A percentile compares a stretch with the other conserved stretches of the same genome.
Evolutionary conservation across 371 early-diverging fungal genomes (phyloP).

Genomic region (Apophysomyces variabilis): DNA sequence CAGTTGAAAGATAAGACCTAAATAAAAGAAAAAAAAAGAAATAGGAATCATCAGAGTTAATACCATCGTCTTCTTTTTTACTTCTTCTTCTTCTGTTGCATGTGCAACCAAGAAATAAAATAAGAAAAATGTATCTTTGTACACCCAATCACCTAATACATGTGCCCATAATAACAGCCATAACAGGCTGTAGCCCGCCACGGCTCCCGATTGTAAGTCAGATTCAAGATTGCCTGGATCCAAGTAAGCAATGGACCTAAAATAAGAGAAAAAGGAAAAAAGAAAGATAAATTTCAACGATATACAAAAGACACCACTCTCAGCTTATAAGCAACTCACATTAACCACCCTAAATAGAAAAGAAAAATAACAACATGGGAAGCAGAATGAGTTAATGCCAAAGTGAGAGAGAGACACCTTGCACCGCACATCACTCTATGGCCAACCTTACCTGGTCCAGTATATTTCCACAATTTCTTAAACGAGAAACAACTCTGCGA

Average conservation of each 20-base stretch:
- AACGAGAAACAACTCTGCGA: constrained; percentile 45
- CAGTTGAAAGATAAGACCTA: constrained; percentile 64
- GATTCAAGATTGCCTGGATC: constrained; percentile 82
- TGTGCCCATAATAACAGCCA: constrained; percentile 72
- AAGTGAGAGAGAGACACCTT: too few species aligned
- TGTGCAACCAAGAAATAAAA: too few species aligned
- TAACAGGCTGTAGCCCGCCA: constrained; percentile 66
- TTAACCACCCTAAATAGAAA: constrained; percentile 42
- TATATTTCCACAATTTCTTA: constrained; percentile 56
- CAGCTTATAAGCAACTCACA: constrained; percentile 26
- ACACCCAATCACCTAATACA: constrained; percentile 49
- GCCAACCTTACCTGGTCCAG: constrained; percentile 52
- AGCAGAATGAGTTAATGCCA: too few species aligned
- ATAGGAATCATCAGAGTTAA: too few species aligned
- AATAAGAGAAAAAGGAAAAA: constrained; percentile 6
- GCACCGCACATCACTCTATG: too few species aligned
- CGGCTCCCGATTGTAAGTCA: constrained; percentile 73
- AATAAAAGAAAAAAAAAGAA: not conserved
- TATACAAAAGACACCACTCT: not conserved
- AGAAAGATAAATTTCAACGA: constrained; percentile 4
- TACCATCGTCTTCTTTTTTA: too few species aligned
- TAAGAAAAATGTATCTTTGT: too few species aligned
- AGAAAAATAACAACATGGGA: not conserved
- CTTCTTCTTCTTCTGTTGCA: too few species aligned
- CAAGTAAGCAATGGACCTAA: constrained; percentile 72